Evolutionary conservation across 176 grass and related monocot species (phyloP), one percentile per base, ranked within the genome.

Genomic region (Oryza officinalis): DNA sequence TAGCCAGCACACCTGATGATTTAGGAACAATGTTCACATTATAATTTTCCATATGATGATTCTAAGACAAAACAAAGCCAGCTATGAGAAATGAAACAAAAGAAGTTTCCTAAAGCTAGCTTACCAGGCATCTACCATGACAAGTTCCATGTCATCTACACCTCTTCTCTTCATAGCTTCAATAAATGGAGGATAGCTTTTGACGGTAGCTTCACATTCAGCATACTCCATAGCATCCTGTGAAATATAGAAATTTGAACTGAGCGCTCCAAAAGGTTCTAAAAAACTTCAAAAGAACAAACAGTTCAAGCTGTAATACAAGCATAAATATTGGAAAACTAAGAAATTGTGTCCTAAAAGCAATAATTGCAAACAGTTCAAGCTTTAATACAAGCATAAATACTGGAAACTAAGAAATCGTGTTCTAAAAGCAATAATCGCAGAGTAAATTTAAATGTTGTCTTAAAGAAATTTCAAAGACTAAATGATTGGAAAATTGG

Each of bases 121-220:
- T 89, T 91, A 99, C 97, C 97, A 99, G 63, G 93, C 93, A 91
- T 99, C 97, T 67, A 99, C 97, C 97, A 99, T 99, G 45, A 99
- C 93, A 77, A 99, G 97, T 64, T 99, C 97, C 97, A 99, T 99
- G 71, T 99, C 97, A 52, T 99, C 97, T 27, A 99, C 92, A 25
- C 97, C 97, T 89, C 97, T 96, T 92, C 87, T 96, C 79, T 92
- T 96, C 97, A 99, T 99, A 78, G 93, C 97, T 91, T 99, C 97
- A 77, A 99, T 86, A 68, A 99, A 99, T 69, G 89, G 89, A 74
- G 97, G 93, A 74, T 96, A 94, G 89, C 76, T 84, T 86, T 99
- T 99, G 17, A 99, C 97, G 45, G 77, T 89, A 74, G 97, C 97
- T 92, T 99, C 97, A 74, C 97, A 99, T 73, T 99, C 97, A 75